phyloP scores from a whole-genome alignment of 495 filamentous ascomycete genomes.

The Aspergillus coremiiformis region DNA sequence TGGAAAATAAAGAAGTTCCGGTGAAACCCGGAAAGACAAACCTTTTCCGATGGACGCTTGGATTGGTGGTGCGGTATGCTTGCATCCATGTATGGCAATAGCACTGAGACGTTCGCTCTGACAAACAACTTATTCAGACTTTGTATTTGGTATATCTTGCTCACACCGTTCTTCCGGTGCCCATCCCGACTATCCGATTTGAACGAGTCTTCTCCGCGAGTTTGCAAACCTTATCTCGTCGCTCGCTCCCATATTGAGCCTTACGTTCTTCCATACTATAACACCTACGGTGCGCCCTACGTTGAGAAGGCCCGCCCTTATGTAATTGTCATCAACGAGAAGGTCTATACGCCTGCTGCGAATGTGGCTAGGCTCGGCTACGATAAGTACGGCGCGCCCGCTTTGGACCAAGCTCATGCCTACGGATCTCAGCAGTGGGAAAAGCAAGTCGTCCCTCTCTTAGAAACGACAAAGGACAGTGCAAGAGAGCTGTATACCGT shows the following conservation, averaged over 20 bases:
- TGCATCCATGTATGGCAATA: background rate
- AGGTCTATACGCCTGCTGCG: constrained; percentile 59
- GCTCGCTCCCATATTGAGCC: constrained; percentile 61
- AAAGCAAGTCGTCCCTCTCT: constrained; percentile 62
- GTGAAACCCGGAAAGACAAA: constrained; percentile 23
- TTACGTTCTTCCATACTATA: constrained; percentile 79
- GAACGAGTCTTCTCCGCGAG: constrained; percentile 60
- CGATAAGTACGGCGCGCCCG: constrained; percentile 69
- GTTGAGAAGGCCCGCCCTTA: constrained; percentile 72
- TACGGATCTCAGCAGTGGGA: constrained; percentile 71
- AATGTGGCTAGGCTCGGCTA: constrained; percentile 56
- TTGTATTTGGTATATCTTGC: constrained; percentile 74
- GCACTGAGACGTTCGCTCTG: background rate
- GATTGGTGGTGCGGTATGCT: constrained; percentile 54
- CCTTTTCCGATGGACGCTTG: constrained; percentile 46
- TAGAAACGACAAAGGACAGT: constrained; percentile 54
- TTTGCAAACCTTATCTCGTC: constrained; percentile 80
- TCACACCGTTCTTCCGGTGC: constrained; percentile 76
- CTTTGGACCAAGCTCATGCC: constrained; percentile 54
- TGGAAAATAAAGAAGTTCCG: constrained; percentile 3
- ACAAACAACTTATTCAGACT: constrained; percentile 44
- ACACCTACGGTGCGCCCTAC: constrained; percentile 73
- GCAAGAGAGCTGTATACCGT: constrained; percentile 59
- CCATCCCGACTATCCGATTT: constrained; percentile 60
- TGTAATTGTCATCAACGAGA: constrained; percentile 55